These are phyloP conservation scores for Sophora flavescens DNA, from an alignment of 306 rosid species.

Conservation along the genomic window DNA sequence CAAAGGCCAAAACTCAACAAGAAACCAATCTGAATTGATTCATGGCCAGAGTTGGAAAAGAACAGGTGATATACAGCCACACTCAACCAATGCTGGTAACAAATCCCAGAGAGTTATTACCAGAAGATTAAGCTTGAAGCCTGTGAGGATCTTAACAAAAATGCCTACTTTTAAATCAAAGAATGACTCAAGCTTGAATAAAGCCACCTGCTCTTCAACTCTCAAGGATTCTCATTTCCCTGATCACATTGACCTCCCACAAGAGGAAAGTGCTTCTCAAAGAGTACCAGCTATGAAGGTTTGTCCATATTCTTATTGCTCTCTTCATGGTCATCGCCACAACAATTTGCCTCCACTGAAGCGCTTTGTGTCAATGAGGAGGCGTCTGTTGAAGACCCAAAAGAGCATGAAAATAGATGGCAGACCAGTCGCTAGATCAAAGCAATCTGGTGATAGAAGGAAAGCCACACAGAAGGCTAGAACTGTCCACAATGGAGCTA, in stretches of 20 bases:
- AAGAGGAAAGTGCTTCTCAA: conserved; percentile 59
- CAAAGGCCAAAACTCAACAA: conserved; percentile 46
- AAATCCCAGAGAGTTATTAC: conserved; percentile 54
- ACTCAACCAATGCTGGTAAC: conserved; percentile 46
- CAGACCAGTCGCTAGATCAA: conserved; percentile 44
- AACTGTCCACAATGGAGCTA: conserved; percentile 41
- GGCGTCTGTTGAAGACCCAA: conserved; percentile 63
- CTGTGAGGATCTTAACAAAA: conserved; percentile 62
- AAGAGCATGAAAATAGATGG: conserved; percentile 53
- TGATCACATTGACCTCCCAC: conserved; percentile 46
- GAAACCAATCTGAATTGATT: conserved; percentile 47
- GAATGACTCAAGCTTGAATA: conserved; percentile 60
- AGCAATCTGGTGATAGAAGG: conserved; percentile 53
- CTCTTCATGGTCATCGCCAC: conserved; percentile 82
- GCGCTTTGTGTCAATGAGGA: conserved; percentile 76
- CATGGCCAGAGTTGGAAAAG: background rate
- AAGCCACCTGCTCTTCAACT: conserved; percentile 80
- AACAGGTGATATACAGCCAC: conserved; percentile 39
- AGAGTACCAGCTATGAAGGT: conserved; percentile 50
- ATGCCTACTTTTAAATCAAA: conserved; percentile 57
- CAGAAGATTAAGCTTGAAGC: conserved; percentile 67
- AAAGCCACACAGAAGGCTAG: conserved; percentile 51
- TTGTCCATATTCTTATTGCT: conserved; percentile 82
- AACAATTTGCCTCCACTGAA: conserved; percentile 64
- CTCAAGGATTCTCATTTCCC: conserved; percentile 78